These are phyloP conservation scores for Calycina marina DNA, from an alignment of 2,329 filamentous ascomycete species.

Conservation along the genomic window DNA sequence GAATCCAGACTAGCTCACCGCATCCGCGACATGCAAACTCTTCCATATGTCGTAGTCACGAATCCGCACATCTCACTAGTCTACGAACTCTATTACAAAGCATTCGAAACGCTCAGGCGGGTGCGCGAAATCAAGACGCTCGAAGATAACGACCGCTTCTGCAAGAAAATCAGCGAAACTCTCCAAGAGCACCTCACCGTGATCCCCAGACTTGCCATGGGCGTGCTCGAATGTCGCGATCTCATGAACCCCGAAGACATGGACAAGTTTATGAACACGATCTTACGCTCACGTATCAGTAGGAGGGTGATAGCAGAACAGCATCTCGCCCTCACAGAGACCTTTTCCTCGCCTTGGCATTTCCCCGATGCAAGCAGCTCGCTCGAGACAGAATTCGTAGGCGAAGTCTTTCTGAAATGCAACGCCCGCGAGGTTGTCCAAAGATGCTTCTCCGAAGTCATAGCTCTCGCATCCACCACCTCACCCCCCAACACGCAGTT, in stretches of 20 bases:
- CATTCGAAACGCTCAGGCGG: slow-evolving; percentile 83
- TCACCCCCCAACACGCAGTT: slow-evolving; percentile 59
- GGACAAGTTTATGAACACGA: slow-evolving; percentile 89
- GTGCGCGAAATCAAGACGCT: slow-evolving; percentile 71
- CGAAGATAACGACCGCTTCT: slow-evolving; percentile 82
- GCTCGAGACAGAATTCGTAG: slow-evolving; percentile 67
- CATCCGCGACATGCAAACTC: slow-evolving; percentile 89
- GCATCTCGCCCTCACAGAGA: slow-evolving; percentile 87
- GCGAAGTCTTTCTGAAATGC: slow-evolving; percentile 89
- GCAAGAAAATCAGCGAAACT: slow-evolving; percentile 63
- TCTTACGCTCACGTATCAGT: slow-evolving; percentile 83
- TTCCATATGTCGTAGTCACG: slow-evolving; percentile 92
- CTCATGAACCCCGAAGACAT: slow-evolving; percentile 69
- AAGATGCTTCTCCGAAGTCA: slow-evolving; percentile 63
- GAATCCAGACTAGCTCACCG: slow-evolving; percentile 66
- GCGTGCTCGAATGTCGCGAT: slow-evolving; percentile 77
- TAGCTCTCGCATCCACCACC: slow-evolving; percentile 57
- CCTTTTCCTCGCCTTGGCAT: slow-evolving; percentile 82
- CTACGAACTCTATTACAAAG: slow-evolving; percentile 91
- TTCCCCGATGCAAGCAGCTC: slow-evolving; percentile 49
- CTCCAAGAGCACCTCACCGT: slow-evolving; percentile 81
- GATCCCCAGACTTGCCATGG: slow-evolving; percentile 88
- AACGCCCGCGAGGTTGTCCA: slow-evolving; percentile 81
- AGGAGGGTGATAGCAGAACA: slow-evolving; percentile 95
- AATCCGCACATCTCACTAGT: slow-evolving; percentile 89